Percentiles rank a stretch among this genome's conserved stretches.
These are phyloP conservation scores for Teratosphaeria nubilosa DNA, from an alignment of 2,329 filamentous ascomycete species.

Conservation along the genomic window DNA sequence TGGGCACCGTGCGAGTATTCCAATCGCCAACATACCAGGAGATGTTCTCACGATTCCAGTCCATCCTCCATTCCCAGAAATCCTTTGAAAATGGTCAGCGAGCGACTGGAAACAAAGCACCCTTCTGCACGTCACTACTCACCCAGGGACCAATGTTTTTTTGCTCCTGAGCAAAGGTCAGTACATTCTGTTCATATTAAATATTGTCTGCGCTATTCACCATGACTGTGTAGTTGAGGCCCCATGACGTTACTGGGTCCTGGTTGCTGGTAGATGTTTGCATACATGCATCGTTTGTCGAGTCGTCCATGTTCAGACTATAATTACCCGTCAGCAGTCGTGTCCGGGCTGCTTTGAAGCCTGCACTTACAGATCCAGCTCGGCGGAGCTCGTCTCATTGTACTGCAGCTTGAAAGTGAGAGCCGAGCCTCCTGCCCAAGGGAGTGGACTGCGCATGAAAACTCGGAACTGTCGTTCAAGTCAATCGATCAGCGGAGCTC, in stretches of 20 bases:
- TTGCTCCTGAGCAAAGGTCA: constrained; percentile 10
- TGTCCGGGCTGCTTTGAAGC: background rate
- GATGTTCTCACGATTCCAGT: constrained; percentile 37
- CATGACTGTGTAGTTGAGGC: constrained; percentile 34
- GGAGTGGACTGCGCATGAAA: constrained; percentile 31
- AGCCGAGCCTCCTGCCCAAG: constrained; percentile 30
- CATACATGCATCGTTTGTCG: constrained; percentile 14
- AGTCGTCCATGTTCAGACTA: constrained; percentile 34
- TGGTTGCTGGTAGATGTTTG: constrained; percentile 30
- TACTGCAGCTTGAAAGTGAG: constrained; percentile 38
- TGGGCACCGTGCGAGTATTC: constrained; percentile 14
- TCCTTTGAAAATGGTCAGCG: constrained; percentile 5
- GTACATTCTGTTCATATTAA: background rate
- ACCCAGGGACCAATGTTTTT: constrained; percentile 30
- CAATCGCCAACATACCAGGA: constrained; percentile 29
- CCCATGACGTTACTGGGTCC: constrained; percentile 28
- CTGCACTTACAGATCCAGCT: constrained; percentile 28
- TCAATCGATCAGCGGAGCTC: background rate
- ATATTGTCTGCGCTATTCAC: background rate
- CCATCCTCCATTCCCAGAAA: constrained; percentile 37
- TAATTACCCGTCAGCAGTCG: background rate
- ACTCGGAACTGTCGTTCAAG: constrained; percentile 25
- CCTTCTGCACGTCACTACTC: background rate
- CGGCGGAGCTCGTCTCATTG: constrained; percentile 34
- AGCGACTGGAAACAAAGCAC: background rate